Evolutionary conservation across 1,284 basidiomycete genomes (phyloP).

Genomic region (Exobasidium cylindrosporum): DNA sequence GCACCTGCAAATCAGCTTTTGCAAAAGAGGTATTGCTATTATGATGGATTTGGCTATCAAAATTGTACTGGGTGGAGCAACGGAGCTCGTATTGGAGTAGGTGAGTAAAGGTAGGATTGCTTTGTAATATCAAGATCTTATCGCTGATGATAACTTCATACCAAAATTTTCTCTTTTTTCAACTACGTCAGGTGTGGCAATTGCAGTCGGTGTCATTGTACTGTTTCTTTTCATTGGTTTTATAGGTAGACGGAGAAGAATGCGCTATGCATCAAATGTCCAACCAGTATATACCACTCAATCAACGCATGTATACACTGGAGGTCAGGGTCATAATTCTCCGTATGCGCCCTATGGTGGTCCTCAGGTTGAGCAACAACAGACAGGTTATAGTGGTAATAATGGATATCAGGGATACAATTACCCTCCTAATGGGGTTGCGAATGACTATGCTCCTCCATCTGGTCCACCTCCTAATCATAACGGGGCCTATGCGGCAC

Average conservation of each 20-base stretch:
- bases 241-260: background rate
- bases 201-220: background rate
- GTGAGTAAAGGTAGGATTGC: too few species aligned
- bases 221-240: background rate
- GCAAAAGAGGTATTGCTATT: background rate
- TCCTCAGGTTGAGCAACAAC: background rate
- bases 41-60: background rate
- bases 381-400: background rate
- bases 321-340: background rate
- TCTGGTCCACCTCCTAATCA: background rate
- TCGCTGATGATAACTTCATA: too few species aligned
- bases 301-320: background rate
- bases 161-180: too few species aligned
- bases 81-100: background rate
- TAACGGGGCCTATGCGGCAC: background rate
- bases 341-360: background rate
- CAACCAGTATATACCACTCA: background rate
- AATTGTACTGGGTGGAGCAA: background rate
- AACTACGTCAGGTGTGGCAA: background rate
- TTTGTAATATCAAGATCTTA: too few species aligned
- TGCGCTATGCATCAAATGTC: background rate
- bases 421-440: constrained; percentile 3
- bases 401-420: background rate
- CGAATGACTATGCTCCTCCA: background rate
- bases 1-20: background rate